Base-by-base conservation (phyloP, 768 basidiomycete species). In the Tricholoma saponaceum region DNA sequence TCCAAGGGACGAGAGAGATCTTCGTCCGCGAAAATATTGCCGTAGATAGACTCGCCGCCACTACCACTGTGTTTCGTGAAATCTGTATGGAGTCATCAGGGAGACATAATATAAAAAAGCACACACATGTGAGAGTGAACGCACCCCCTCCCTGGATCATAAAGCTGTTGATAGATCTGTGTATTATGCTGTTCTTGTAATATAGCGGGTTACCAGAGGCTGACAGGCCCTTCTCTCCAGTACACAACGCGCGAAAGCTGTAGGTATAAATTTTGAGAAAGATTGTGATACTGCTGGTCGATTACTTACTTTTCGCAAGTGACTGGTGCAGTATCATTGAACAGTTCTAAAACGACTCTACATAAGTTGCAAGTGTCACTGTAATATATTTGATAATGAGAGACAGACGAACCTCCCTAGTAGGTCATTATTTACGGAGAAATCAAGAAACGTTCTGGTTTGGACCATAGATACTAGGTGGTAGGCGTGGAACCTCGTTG, bases 231-330 rank as follows among this genome's bases (percentile, higher is more conserved):
- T 83, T 85, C 69, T 93, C 90, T 8, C 94, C 94, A 1, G 92
- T 95, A 68, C 90, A 92, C 53, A 96, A 74, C 3, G 86, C 83
- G 44, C 93, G 83, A 69, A 95, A 95, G 72, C 92, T 95, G 35
- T 35, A 44, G 22, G n/a, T 23, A 51, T 53, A 51, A 56, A 58
- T 14, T n/a, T 60, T 20, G 56, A 35, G 43, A 41, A 23, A 51
- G 30, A 18, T 50, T 41, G 23, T 52, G 52, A 18, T 28, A 23
- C 6, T 2, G 16, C n/a, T 26, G 25, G 43, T 28, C 12, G 37
- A 39, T 56, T 41, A 18, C 79, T 56, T 65, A 93, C 92, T 95
- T 94, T 79, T 93, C 89, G 58, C 75, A 76, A 10, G 91, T 89
- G 73, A 86, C 86, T 3, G 92, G 92, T 2, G 82, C 83, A 7